Evolutionary conservation across 192 early-diverging fungal species (phyloP), one percentile per base, ranked within the genome.

Genomic region (Entophlyctis luteolus): DNA sequence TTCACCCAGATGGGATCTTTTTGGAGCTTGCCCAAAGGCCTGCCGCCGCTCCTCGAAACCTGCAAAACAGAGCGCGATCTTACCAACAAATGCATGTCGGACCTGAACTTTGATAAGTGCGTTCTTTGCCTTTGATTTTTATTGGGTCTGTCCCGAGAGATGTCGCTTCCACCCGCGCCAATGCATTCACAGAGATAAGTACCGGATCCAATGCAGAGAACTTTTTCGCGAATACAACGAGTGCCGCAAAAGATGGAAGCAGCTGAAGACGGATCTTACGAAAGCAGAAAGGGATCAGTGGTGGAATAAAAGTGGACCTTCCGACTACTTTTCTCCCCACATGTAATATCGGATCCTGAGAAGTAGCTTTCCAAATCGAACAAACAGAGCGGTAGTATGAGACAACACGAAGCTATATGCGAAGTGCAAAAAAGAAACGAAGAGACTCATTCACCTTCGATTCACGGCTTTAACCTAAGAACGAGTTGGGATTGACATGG

Each of bases 61-160:
- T 68, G 67, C 38, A 29, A 14, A 8, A 3, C 1, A 5, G 28
- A 68, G 27, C 22, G 12, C 4, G 35, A 68, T 14, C 23, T 27
- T 25, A 34, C 53, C 50, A 67, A 68, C 46, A 32, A 48, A 48
- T 68, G 67, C 67, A 68, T 68, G 28, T 42, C 53, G 18, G 55
- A 58, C 28, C 38, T 47, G 3, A 59, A 68, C 45, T 68, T 46
- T 29, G 67, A 59, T 33, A 36, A 47, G 54, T 68, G 27, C 8
- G 52, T 16, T 16, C 16, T 14, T 12, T 46, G 4, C 47, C 56
- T 3, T 10, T 0, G 23, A 14, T 62, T 53, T 48, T 12, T 29
- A 49, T 12, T 1, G 4, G 4, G 22, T 16, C 36, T 8, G 0
- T 16, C n/a, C 55, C 31, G 37, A 36, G 27, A n/a, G 37, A 31